These are phyloP conservation scores for Monosporascus cannonballus DNA, from an alignment of 2,329 filamentous ascomycete species.

Conservation along the genomic window DNA sequence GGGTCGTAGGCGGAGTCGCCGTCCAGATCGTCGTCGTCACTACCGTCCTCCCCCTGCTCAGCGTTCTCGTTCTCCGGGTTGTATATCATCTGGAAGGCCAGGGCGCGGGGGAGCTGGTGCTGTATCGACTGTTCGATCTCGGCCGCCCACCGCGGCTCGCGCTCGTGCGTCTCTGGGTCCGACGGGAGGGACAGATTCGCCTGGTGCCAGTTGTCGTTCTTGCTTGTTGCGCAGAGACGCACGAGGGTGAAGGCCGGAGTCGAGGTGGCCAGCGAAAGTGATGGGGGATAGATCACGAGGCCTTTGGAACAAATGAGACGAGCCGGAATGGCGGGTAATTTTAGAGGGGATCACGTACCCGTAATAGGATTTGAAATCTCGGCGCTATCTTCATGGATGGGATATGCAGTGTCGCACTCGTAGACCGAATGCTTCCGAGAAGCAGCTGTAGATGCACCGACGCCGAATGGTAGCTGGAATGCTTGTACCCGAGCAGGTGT, in stretches of 20 bases:
- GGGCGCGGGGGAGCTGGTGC: constrained; percentile 37
- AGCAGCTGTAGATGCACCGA: constrained; percentile 14
- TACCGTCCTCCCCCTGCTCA: constrained; percentile 11
- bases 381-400: constrained; percentile 23
- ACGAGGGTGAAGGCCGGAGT: constrained; percentile 46
- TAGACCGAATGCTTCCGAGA: constrained; percentile 30
- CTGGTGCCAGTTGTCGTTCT: constrained; percentile 48
- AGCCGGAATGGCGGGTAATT: not conserved
- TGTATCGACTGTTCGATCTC: constrained; percentile 39
- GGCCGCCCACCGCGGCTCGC: constrained; percentile 39
- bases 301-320: constrained; percentile 25
- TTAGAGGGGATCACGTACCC: constrained; percentile 24
- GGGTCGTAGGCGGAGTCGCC: constrained; percentile 22
- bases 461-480: constrained; percentile 42
- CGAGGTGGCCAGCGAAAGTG: constrained; percentile 20
- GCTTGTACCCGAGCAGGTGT: constrained; percentile 44
- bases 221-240: constrained; percentile 45
- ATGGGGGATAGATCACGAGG: constrained; percentile 39
- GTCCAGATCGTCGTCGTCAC: constrained; percentile 16
- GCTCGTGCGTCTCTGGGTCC: constrained; percentile 5
- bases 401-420: constrained; percentile 43
- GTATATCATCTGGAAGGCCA: constrained; percentile 30
- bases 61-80: constrained; percentile 27
- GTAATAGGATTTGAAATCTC: constrained; percentile 38
- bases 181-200: constrained; percentile 34